These are phyloP conservation scores for Hanseniaspora gamundiae DNA, from an alignment of 1,139 yeast genomes.

Conservation along the genomic window DNA sequence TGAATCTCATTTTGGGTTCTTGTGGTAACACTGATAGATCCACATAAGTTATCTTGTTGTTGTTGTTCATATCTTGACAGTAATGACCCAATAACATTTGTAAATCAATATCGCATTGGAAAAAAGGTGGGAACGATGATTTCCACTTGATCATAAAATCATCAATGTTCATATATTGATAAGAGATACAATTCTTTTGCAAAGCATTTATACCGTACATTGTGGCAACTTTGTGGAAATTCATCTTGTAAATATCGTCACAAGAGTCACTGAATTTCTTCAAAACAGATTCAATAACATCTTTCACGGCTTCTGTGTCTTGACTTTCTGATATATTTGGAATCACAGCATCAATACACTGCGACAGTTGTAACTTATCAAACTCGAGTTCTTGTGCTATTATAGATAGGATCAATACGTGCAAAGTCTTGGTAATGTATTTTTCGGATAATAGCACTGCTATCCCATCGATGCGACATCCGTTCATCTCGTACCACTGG, in stretches of 20 bases:
- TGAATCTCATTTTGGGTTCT: conserved; percentile 45
- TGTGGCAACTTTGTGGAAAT: conserved; percentile 32
- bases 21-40: conserved; percentile 35
- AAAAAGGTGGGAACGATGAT: conserved; percentile 51
- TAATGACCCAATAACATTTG: conserved; percentile 42
- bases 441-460: conserved; percentile 30
- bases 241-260: conserved; percentile 27
- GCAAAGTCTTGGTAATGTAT: conserved; percentile 28
- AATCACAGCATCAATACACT: not conserved
- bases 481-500: conserved; percentile 45
- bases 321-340: conserved; percentile 1
- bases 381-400: conserved; percentile 18
- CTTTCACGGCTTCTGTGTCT: conserved; percentile 19
- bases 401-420: conserved; percentile 37
- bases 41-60: conserved; percentile 36
- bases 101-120: conserved; percentile 44
- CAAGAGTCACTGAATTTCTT: conserved; percentile 36
- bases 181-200: conserved; percentile 22
- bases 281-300: conserved; percentile 36
- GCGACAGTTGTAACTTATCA: not conserved
- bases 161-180: conserved; percentile 24
- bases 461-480: conserved; percentile 36
- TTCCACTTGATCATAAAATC: conserved; percentile 56
- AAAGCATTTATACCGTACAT: conserved; percentile 55
- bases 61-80: conserved; percentile 26